Percentiles rank a stretch among this genome's conserved stretches.
Evolutionary conservation across 192 early-diverging fungal genomes (phyloP).

Genomic region (Lobosporangium transversale): DNA sequence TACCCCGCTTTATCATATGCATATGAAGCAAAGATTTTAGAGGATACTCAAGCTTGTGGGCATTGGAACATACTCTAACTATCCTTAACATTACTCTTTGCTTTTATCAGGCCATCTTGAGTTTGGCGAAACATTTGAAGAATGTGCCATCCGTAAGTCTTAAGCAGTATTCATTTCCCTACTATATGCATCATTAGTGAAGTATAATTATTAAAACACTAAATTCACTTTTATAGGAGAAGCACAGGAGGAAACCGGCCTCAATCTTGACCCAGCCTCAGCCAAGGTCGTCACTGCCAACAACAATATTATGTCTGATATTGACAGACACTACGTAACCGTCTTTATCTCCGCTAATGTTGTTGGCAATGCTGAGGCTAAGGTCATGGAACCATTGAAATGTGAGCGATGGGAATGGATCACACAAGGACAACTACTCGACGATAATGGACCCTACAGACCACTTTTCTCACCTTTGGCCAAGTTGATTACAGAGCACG

Average conservation of each 20-base stretch:
- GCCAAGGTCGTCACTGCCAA: constrained; percentile 58
- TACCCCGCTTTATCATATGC: too few relatives aligned
- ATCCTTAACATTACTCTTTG: too few relatives aligned
- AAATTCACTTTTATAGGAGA: constrained; percentile 37
- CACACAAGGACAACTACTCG: constrained; percentile 19
- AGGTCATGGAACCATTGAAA: constrained; percentile 47
- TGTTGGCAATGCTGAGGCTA: constrained; percentile 4
- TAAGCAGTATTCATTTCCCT: too few relatives aligned
- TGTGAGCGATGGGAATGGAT: constrained; percentile 46
- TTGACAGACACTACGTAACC: constrained; percentile 66
- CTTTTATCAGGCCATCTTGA: constrained; percentile 61
- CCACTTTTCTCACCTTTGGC: constrained; percentile 39
- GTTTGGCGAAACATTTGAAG: constrained; percentile 61
- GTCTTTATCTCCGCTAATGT: constrained; percentile 60
- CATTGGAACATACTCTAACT: too few relatives aligned
- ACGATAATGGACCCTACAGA: constrained; percentile 39
- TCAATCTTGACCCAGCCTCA: constrained; percentile 42
- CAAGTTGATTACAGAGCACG: constrained; percentile 29
- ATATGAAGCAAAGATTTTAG: too few relatives aligned
- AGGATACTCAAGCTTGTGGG: too few relatives aligned
- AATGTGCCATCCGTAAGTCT: constrained; percentile 58
- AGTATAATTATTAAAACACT: too few relatives aligned
- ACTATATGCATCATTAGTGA: too few relatives aligned
- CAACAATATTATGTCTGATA: constrained; percentile 61
- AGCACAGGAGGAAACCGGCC: constrained; percentile 56